Evolutionary conservation across 108 stramenopile genomes (phyloP).

Genomic region (Craspedostauros australis): DNA sequence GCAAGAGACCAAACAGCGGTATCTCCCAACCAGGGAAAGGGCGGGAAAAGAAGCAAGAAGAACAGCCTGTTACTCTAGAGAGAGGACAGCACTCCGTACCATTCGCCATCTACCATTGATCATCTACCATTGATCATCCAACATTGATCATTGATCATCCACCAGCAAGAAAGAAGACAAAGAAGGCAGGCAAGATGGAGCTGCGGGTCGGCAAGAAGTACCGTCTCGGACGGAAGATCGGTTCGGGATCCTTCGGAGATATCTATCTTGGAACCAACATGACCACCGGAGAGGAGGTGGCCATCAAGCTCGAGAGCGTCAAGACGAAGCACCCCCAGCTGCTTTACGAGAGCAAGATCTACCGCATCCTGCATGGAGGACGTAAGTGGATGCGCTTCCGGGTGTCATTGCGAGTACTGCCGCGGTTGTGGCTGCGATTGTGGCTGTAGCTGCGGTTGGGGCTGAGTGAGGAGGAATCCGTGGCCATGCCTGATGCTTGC

Average conservation of each 20-base stretch:
- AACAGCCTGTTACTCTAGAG: too few species aligned
- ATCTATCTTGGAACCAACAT: constrained; percentile 98
- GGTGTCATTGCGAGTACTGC: constrained; percentile 1
- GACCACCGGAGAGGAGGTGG: constrained; percentile 95
- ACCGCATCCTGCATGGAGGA: constrained; percentile 97
- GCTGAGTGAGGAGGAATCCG: too few species aligned
- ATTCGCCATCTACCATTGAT: too few species aligned
- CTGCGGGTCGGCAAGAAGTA: constrained; percentile 98
- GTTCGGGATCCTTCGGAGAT: constrained; percentile 98
- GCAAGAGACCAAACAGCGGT: too few species aligned
- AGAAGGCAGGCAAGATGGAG: constrained; percentile 94
- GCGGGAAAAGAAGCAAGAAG: too few species aligned
- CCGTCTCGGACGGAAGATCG: constrained; percentile 98
- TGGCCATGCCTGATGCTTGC: too few species aligned
- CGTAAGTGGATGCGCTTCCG: constrained; percentile 51
- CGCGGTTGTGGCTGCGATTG: not conserved
- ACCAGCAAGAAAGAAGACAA: too few species aligned
- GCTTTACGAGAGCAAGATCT: constrained; percentile 98
- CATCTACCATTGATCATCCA: too few species aligned
- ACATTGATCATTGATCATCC: too few species aligned
- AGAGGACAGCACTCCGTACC: too few species aligned
- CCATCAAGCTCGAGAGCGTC: constrained; percentile 97
- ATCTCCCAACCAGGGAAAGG: too few species aligned
- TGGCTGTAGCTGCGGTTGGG: too few species aligned
- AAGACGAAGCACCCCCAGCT: constrained; percentile 96